phyloP scores from a whole-genome alignment of 1,139 yeast genomes.

The Candida gigantensis region DNA sequence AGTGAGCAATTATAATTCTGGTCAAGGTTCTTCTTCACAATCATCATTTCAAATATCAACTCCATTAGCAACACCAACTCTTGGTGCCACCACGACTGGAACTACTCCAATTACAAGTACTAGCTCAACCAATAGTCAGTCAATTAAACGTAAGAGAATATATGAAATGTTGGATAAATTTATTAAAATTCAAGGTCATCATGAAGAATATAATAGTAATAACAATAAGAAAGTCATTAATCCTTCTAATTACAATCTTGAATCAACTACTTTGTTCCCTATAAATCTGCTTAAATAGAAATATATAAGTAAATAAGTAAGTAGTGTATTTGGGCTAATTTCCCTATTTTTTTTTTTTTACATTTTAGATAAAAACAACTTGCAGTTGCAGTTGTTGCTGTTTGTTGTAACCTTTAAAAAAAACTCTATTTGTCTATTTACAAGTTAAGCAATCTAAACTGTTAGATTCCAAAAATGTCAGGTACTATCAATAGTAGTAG shows the following conservation, averaged over 20 bases:
- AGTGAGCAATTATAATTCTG: conserved; percentile 13
- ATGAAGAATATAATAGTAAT: conserved; percentile 31
- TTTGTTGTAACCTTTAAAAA: conserved; percentile 4
- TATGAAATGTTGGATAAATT: conserved; percentile 64
- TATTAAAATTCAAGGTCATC: conserved; percentile 57
- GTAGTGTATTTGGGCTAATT: not conserved
- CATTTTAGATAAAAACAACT: conserved; percentile 6
- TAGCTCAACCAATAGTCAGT: conserved; percentile 23
- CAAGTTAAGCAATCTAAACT: conserved; percentile 3
- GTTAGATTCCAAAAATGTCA: conserved; percentile 1
- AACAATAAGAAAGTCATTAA: conserved; percentile 4
- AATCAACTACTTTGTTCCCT: conserved; percentile 4
- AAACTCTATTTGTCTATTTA: conserved; percentile 1
- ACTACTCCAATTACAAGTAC: conserved; percentile 7
- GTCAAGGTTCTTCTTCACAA: conserved; percentile 8
- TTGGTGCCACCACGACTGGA: conserved; percentile 21
- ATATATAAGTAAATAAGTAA: not conserved
- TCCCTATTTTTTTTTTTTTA: conserved; percentile 2
- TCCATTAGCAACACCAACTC: conserved; percentile 22
- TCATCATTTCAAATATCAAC: conserved; percentile 11
- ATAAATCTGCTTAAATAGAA: conserved; percentile 3
- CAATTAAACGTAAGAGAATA: conserved; percentile 44
- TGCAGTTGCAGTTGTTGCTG: not conserved
- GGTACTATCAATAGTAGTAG: not conserved
- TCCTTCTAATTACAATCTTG: conserved; percentile 1